Conservation (phyloP, 345 rosid species). For the Eucalyptus sideroxylon region DNA sequence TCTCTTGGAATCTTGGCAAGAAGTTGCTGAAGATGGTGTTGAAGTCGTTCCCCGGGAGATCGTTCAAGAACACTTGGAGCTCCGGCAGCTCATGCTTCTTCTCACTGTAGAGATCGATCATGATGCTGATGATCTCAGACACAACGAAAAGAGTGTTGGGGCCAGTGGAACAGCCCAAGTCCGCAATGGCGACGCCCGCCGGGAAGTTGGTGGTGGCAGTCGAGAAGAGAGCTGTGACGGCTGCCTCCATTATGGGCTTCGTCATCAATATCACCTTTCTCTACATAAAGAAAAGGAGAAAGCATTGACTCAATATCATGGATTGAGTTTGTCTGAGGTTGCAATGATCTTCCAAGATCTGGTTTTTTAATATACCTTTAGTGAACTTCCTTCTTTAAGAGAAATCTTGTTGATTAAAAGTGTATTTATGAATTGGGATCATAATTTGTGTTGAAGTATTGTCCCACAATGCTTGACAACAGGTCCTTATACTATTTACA, state of each 20-base stretch:
- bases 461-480: neutral
- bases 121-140: neutral
- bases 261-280: neutral
- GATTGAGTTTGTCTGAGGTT: neutral
- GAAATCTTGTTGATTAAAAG: no score
- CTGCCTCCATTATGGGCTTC: neutral
- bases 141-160: neutral
- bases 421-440: neutral
- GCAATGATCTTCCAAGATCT: neutral
- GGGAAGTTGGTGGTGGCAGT: neutral
- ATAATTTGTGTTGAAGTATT: neutral
- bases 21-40: neutral
- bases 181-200: neutral
- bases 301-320: neutral
- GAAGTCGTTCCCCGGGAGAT: slow-evolving; percentile 42
- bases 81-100: slow-evolving; percentile 9
- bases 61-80: slow-evolving; percentile 37
- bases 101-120: neutral
- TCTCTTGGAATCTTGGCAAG: neutral
- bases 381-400: neutral
- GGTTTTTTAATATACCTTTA: neutral
- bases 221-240: neutral
- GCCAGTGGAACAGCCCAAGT: neutral
- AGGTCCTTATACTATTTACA: neutral
- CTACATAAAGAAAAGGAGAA: neutral